A percentile compares a stretch with the other conserved stretches of the same genome.
These are phyloP conservation scores for Oryza glumipatula DNA, from an alignment of 176 grass and related monocot species.

Conservation along the genomic window DNA sequence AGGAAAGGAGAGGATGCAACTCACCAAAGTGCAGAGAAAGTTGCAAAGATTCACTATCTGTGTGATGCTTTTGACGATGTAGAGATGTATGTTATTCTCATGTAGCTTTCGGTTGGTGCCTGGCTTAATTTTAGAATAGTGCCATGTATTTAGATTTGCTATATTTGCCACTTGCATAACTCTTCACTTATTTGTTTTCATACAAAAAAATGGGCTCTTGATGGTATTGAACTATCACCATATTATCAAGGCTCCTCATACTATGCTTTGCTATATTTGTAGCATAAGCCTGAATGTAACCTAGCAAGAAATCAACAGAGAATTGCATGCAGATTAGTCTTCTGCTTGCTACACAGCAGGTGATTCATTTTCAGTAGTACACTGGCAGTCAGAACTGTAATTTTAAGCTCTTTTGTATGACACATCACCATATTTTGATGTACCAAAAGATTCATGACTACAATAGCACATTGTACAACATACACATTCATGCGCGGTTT, in stretches of 20 bases:
- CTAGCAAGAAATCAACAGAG: not conserved
- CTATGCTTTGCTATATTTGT: not conserved
- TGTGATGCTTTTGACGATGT: not conserved
- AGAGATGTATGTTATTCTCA: slow-evolving; percentile 1
- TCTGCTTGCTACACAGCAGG: not conserved
- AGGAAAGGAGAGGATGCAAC: slow-evolving; percentile 2
- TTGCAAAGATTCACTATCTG: slow-evolving; percentile 7
- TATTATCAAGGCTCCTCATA: not conserved
- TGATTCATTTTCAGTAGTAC: not conserved
- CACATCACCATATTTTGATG: not conserved
- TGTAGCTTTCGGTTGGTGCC: slow-evolving; percentile 6
- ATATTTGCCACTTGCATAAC: not conserved
- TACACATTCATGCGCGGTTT: not conserved
- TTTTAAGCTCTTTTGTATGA: not conserved
- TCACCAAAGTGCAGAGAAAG: not conserved
- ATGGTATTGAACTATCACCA: not conserved
- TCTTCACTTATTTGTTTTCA: not conserved
- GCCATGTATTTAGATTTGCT: not conserved
- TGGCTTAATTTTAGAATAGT: not conserved
- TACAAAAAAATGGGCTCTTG: not conserved
- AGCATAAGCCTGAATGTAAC: not conserved
- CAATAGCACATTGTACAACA: not conserved
- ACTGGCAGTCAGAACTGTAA: not conserved
- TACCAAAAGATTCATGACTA: not conserved
- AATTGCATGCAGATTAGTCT: not conserved